Percentiles rank a stretch among this genome's conserved stretches.
phyloP scores from a whole-genome alignment of 2,329 filamentous ascomycete species.

The Pseudogymnoascus destructans region DNA sequence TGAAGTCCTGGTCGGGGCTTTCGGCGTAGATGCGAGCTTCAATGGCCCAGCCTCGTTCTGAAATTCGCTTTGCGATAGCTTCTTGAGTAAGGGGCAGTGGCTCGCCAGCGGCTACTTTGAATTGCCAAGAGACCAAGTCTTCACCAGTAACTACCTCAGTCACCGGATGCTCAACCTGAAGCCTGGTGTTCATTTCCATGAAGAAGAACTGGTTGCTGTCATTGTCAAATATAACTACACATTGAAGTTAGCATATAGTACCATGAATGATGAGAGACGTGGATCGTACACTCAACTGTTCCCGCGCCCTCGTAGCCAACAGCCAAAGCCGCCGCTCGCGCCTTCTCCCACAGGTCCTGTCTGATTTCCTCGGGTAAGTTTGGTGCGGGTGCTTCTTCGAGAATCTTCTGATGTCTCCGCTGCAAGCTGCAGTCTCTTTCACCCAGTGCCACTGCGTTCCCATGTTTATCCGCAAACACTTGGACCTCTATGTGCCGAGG shows the following conservation, averaged over 20 bases:
- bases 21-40: conserved; percentile 96
- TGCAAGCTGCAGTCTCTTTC: conserved; percentile 85
- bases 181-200: conserved; percentile 72
- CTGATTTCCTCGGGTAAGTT: conserved; percentile 44
- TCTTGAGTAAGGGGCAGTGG: conserved; percentile 51
- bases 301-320: conserved; percentile 82
- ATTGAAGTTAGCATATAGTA: conserved; percentile 30
- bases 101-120: conserved; percentile 67
- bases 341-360: conserved; percentile 52
- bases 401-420: conserved; percentile 76
- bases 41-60: conserved; percentile 68
- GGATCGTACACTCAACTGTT: conserved; percentile 68
- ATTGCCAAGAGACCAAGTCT: conserved; percentile 89
- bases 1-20: conserved; percentile 80
- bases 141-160: conserved; percentile 67
- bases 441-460: conserved; percentile 69
- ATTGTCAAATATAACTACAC: conserved; percentile 71
- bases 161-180: conserved; percentile 95
- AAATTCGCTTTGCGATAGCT: conserved; percentile 57
- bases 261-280: conserved; percentile 28
- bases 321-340: conserved; percentile 53
- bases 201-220: conserved; percentile 70
- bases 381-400: conserved; percentile 79
- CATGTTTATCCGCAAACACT: conserved; percentile 71
- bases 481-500: conserved; percentile 84